Evolutionary conservation across 2,329 filamentous ascomycete species (phyloP).

Genomic region (Hortaea werneckii): DNA sequence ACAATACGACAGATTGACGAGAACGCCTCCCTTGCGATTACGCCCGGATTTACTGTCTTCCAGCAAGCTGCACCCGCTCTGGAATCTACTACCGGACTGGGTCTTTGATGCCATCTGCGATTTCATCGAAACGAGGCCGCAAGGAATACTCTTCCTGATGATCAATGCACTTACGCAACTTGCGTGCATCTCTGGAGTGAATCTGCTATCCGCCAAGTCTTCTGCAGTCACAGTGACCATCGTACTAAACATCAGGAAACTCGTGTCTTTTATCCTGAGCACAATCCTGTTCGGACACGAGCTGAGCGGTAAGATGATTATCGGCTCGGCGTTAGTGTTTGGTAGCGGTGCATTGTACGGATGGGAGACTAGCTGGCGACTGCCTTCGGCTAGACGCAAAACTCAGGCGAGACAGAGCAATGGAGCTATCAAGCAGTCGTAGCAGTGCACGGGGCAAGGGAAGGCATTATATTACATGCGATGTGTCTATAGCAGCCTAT

Average conservation of each 20-base stretch:
- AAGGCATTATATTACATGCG: not conserved
- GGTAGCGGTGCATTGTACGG: conserved; percentile 85
- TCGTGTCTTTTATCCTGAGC: conserved; percentile 81
- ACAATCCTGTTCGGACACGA: conserved; percentile 91
- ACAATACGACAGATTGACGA: conserved; percentile 55
- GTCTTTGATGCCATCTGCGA: not conserved
- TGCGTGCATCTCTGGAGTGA: conserved; percentile 89
- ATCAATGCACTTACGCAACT: conserved; percentile 86
- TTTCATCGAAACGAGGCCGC: conserved; percentile 38
- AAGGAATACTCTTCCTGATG: conserved; percentile 59
- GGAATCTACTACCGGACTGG: not conserved
- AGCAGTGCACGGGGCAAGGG: not conserved
- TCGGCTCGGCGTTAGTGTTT: conserved; percentile 81
- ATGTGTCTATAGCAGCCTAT: not conserved
- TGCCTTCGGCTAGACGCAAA: conserved; percentile 25
- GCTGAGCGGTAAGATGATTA: conserved; percentile 62
- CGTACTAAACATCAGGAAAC: conserved; percentile 87
- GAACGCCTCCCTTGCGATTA: conserved; percentile 50
- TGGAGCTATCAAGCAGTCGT: conserved; percentile 1
- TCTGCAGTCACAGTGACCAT: conserved; percentile 94
- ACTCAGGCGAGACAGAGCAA: not conserved
- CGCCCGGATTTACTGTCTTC: conserved; percentile 10
- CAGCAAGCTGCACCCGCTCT: not conserved
- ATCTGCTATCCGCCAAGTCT: conserved; percentile 77
- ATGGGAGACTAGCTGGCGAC: conserved; percentile 50